Conservation (phyloP, 1,139 yeast genomes). For the Sugiyamaella xylanicola region DNA sequence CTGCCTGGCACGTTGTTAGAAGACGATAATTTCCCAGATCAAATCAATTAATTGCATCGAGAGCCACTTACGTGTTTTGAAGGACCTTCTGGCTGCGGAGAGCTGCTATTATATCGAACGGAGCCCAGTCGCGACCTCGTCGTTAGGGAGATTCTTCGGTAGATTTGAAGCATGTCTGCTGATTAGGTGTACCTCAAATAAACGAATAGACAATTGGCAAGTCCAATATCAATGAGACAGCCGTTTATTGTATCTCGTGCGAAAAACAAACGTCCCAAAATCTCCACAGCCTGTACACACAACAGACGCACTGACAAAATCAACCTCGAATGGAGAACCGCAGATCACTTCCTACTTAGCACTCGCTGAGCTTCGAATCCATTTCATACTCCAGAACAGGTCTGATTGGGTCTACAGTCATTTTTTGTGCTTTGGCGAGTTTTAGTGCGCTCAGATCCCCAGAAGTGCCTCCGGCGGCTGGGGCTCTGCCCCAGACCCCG, state of each 20-base stretch:
- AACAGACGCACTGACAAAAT: background rate
- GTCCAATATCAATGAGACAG: too few species aligned
- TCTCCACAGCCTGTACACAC: too few species aligned
- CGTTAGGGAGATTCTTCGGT: background rate
- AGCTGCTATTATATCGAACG: background rate
- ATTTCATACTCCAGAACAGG: too few species aligned
- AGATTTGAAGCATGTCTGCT: background rate
- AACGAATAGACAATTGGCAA: too few species aligned
- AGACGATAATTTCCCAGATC: too few species aligned
- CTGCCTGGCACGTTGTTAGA: conserved; percentile 21
- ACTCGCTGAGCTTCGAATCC: too few species aligned
- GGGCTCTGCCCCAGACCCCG: background rate
- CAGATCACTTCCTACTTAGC: background rate
- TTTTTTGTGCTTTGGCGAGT: too few species aligned
- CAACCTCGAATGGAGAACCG: background rate
- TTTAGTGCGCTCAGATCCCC: background rate
- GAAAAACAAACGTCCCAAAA: too few species aligned
- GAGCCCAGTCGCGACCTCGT: background rate
- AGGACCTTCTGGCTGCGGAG: conserved; percentile 8
- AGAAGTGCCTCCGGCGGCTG: background rate
- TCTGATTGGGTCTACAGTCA: too few species aligned
- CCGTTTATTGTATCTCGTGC: too few species aligned
- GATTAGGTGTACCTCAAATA: too few species aligned
- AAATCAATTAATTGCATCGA: background rate
- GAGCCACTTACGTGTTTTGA: conserved; percentile 21